A percentile compares a stretch with the other conserved stretches of the same genome.
Conservation (phyloP, 225 moss, liverwort and hornwort species). For the Pseudoscleropodium purum region DNA sequence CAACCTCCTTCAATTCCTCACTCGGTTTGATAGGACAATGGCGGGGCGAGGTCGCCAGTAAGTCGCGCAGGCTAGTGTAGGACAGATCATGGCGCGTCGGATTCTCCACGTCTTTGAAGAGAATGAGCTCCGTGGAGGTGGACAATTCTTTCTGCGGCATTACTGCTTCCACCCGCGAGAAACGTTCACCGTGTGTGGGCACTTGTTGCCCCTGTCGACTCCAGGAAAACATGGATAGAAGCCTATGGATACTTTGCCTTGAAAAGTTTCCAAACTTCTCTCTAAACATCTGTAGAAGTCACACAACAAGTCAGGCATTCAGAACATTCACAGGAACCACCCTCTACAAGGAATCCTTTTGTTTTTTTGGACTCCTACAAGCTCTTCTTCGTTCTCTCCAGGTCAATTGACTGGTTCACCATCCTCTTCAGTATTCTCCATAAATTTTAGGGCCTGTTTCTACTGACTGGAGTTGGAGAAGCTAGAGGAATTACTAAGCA, state of each 20-base stretch:
- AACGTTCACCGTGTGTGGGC: background rate
- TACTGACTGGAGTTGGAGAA: background rate
- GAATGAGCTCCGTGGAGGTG: conserved; percentile 4
- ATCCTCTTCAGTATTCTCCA: background rate
- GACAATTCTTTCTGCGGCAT: background rate
- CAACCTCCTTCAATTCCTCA: background rate
- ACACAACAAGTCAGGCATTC: background rate
- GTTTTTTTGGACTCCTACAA: background rate
- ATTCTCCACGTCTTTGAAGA: conserved; percentile 1
- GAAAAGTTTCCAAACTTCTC: background rate
- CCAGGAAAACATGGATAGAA: conserved; percentile 3
- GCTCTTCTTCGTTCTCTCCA: background rate
- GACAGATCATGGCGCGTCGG: background rate
- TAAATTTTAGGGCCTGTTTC: background rate
- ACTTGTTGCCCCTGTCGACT: background rate
- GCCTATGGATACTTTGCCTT: background rate
- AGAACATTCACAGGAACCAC: background rate
- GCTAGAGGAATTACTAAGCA: background rate
- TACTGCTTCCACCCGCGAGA: background rate
- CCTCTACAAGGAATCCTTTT: background rate
- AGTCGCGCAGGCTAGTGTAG: conserved; percentile 23
- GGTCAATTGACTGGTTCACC: background rate
- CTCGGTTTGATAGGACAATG: background rate
- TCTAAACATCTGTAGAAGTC: background rate
- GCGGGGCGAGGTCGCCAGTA: background rate